A percentile compares a stretch with the other conserved stretches of the same genome.
Evolutionary conservation across 2,329 filamentous ascomycete genomes (phyloP).

Genomic region (Scedosporium dehoogii): DNA sequence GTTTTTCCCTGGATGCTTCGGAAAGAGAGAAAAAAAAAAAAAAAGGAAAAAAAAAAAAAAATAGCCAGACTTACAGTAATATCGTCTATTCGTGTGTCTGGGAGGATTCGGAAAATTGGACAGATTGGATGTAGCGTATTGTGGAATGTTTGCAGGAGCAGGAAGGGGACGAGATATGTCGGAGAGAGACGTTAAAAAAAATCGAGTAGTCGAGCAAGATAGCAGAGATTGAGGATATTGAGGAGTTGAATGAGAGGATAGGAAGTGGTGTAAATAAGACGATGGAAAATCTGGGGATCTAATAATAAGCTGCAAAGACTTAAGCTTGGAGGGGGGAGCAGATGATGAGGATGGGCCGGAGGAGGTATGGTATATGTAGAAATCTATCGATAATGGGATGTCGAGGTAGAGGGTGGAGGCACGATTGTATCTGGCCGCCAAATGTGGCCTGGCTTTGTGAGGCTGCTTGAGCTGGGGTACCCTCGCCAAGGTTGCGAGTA

Average conservation of each 20-base stretch:
- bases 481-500: not conserved
- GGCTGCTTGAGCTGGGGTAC: not conserved
- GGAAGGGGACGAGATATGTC: not conserved
- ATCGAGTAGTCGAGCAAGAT: not conserved
- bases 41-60: too few species aligned
- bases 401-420: not conserved
- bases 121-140: not conserved
- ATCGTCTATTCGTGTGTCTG: not conserved
- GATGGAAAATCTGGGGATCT: not conserved
- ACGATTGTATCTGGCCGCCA: conserved; percentile 4
- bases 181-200: not conserved
- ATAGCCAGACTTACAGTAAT: not conserved
- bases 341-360: not conserved
- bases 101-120: not conserved
- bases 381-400: not conserved
- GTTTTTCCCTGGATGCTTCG: not conserved
- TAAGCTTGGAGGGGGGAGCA: not conserved
- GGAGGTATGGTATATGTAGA: not conserved
- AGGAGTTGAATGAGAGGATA: not conserved
- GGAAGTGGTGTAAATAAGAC: not conserved
- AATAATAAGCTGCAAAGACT: not conserved
- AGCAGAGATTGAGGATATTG: not conserved
- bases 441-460: not conserved
- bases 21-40: too few species aligned
- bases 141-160: not conserved